Conservation (phyloP, 129 eudicot species). For the Deinandra increscens region DNA sequence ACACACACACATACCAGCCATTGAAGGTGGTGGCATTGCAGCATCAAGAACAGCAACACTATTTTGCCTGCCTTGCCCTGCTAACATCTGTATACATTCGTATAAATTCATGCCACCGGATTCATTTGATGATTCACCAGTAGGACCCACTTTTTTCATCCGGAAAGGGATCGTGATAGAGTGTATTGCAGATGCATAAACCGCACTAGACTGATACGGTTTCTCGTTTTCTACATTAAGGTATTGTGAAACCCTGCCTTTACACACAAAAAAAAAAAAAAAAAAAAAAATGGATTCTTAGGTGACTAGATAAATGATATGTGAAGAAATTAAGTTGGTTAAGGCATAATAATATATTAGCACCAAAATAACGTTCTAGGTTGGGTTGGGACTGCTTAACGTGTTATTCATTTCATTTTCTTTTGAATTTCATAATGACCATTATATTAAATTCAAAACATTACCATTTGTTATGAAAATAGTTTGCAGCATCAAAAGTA, state of each 20-base stretch:
- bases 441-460: background rate
- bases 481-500: conserved; percentile 2
- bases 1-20: conserved; percentile 45
- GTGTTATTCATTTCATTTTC: background rate
- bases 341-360: background rate
- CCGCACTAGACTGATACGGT: conserved; percentile 78
- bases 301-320: background rate
- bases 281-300: background rate
- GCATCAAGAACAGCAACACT: conserved; percentile 60
- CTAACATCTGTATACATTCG: conserved; percentile 63
- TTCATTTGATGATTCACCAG: conserved; percentile 36
- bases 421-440: background rate
- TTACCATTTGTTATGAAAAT: background rate
- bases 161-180: conserved; percentile 80
- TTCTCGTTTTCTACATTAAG: conserved; percentile 61
- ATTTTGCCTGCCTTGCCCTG: conserved; percentile 81
- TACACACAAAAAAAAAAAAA: too few species aligned
- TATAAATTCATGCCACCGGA: conserved; percentile 57
- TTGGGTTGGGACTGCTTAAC: background rate
- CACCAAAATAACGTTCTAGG: background rate
- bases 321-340: conserved; percentile 3
- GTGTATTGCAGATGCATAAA: conserved; percentile 90
- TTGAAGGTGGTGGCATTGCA: conserved; percentile 78
- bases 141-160: conserved; percentile 64
- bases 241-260: conserved; percentile 59